phyloP scores from a whole-genome alignment of 306 rosid species.

The Canavalia gladiata region DNA sequence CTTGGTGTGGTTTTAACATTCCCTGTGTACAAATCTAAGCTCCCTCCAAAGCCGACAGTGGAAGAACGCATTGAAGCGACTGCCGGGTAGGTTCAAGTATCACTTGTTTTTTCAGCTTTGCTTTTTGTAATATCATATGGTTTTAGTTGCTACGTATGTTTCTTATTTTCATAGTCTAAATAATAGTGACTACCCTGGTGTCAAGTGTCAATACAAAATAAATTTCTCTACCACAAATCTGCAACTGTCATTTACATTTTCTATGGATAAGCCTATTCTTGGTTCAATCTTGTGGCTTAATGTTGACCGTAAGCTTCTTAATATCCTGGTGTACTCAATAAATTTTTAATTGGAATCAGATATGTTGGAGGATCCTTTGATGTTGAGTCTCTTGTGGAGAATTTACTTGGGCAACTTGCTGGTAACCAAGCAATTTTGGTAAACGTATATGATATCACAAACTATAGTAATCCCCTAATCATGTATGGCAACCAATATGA shows the following conservation, averaged over 20 bases:
- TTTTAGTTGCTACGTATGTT: background rate
- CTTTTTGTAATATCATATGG: background rate
- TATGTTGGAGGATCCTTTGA: constrained; percentile 95
- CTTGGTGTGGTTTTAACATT: constrained; percentile 96
- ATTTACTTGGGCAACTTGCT: constrained; percentile 93
- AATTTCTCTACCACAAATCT: background rate
- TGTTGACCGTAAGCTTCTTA: constrained; percentile 31
- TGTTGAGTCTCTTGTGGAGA: constrained; percentile 94
- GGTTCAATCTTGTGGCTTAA: constrained; percentile 20
- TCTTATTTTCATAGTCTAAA: background rate
- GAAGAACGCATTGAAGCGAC: constrained; percentile 76
- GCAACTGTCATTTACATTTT: background rate
- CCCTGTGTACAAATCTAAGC: constrained; percentile 90
- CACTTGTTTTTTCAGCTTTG: constrained; percentile 14
- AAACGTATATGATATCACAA: constrained; percentile 83
- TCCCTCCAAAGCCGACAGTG: constrained; percentile 66
- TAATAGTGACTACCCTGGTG: background rate
- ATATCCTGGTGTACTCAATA: constrained; percentile 38
- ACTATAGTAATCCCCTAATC: constrained; percentile 69
- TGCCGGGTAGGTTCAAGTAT: constrained; percentile 70
- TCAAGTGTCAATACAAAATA: background rate
- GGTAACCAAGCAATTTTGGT: constrained; percentile 88
- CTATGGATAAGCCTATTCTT: no score
- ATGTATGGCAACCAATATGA: constrained; percentile 88
- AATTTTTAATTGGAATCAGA: constrained; percentile 56